Conservation (phyloP, 2,329 filamentous ascomycete species). For the Fusarium succisae region DNA sequence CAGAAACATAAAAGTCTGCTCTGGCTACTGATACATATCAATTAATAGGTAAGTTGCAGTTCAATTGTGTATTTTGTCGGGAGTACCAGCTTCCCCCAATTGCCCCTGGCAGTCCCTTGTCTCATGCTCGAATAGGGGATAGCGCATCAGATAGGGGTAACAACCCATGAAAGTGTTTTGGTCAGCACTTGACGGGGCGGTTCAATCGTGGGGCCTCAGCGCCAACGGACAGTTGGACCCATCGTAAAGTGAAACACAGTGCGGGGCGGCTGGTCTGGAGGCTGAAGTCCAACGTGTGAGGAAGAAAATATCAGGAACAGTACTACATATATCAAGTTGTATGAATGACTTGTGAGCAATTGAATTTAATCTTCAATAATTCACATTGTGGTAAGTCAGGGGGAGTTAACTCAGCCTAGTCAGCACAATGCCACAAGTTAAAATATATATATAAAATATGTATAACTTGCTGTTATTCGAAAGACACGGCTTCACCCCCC, state of each 20-base stretch:
- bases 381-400: background rate
- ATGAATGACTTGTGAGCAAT: background rate
- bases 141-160: slow-evolving; percentile 37
- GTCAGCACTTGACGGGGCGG: background rate
- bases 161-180: slow-evolving; percentile 31
- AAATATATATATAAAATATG: background rate
- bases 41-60: background rate
- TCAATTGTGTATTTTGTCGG: slow-evolving; percentile 2
- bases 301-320: background rate
- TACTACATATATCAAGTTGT: background rate
- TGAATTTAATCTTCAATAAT: background rate
- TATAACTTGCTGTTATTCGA: background rate
- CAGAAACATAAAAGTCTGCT: slow-evolving; percentile 12
- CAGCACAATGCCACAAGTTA: background rate
- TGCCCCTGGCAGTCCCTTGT: slow-evolving; percentile 36
- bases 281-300: background rate
- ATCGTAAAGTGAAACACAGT: slow-evolving; percentile 36
- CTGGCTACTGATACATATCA: background rate
- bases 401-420: background rate
- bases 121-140: slow-evolving; percentile 37
- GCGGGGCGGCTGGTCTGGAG: slow-evolving; percentile 16
- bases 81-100: background rate
- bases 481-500: background rate
- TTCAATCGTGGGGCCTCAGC: slow-evolving; percentile 23
- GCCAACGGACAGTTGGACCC: slow-evolving; percentile 19